Base-by-base conservation (phyloP, 176 grass and related monocot species). In the Cocos nucifera region DNA sequence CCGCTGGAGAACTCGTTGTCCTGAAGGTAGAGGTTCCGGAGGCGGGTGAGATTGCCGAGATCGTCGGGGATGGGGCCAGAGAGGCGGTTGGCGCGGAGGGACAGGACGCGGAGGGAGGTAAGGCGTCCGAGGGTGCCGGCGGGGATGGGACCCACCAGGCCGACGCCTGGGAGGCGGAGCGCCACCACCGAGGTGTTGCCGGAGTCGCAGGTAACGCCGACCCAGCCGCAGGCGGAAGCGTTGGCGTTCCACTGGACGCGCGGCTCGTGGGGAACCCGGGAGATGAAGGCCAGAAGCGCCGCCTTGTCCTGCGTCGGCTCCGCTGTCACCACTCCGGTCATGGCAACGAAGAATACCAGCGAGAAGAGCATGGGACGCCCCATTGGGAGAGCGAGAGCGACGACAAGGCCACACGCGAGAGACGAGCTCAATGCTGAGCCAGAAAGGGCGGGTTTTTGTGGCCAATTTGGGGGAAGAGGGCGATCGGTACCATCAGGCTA, bases 31-130 rank as follows among this genome's bases (percentile, higher is more conserved):
- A 96, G 80, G 17, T 72, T 28, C 5, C 55, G 72, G 21, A 96
- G 86, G 48, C 1, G 6, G 4, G 78, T 39, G 21, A 96, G 80
- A 0, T 16, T 22, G 62, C 73, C 35, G 5, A 96, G 39, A 64
- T 96, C 91, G 19, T 14, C 16, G 3, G 91, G 91, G 57, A 96
- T 50, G 30, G 59, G 0, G 39, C 91, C 91, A 14, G 15, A 66
- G 15, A 96, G 91, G 4, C 74, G 75, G 69, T 96, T 96, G 54
- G 81, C 77, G 8, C 86, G 91, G 18, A 96, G 86, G 19, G 91
- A 96, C 18, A 96, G 72, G 2, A 69, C 73, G 10, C 51, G 62
- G 0, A 96, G 86, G 4, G 53, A 39, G 15, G 8, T 19, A 23
- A 90, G 77, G 3, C 2, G 6, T 1, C 80, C 55, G 3, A 90